Percentiles rank a stretch among this genome's conserved stretches.
Evolutionary conservation across 495 filamentous ascomycete genomes (phyloP).

Genomic region (Penicillium longicatenatum): DNA sequence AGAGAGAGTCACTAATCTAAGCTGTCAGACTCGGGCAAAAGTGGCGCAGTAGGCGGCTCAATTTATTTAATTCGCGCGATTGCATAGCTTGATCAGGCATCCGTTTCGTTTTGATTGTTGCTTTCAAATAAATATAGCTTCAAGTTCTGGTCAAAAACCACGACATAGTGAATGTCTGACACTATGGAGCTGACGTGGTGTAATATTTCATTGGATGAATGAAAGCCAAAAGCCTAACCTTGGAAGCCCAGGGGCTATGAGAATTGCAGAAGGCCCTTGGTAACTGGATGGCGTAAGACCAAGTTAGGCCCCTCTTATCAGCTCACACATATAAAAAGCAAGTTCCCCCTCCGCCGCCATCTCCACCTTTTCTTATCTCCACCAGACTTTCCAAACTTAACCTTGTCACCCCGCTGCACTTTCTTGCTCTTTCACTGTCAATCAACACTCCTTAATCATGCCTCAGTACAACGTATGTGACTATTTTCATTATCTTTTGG

Average conservation of each 20-base stretch:
- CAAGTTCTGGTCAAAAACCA: slow-evolving; percentile 9
- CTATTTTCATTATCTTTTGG: background rate
- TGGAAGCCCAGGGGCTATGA: slow-evolving; percentile 1
- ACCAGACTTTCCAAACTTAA: slow-evolving; percentile 10
- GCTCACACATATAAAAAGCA: slow-evolving; percentile 17
- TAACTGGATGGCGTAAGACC: slow-evolving; percentile 22
- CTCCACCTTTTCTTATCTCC: slow-evolving; percentile 15
- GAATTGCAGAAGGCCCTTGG: slow-evolving; percentile 13
- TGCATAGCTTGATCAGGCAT: background rate
- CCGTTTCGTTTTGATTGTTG: background rate
- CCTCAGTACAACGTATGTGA: slow-evolving; percentile 69
- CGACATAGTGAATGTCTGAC: slow-evolving; percentile 13
- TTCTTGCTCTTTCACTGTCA: background rate
- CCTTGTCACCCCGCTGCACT: background rate
- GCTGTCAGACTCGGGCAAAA: background rate
- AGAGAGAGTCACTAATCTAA: background rate
- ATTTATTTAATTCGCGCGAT: background rate
- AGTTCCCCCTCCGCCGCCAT: slow-evolving; percentile 15
- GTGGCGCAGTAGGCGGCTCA: background rate
- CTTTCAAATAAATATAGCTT: background rate
- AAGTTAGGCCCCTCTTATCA: slow-evolving; percentile 21
- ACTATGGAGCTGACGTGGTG: slow-evolving; percentile 9
- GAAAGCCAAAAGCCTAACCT: background rate
- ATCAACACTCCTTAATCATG: slow-evolving; percentile 43
- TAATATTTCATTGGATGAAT: slow-evolving; percentile 10